Percentiles rank a stretch among this genome's conserved stretches.
Conservation (phyloP, 768 basidiomycete species). For the Trametes gibbosa region DNA sequence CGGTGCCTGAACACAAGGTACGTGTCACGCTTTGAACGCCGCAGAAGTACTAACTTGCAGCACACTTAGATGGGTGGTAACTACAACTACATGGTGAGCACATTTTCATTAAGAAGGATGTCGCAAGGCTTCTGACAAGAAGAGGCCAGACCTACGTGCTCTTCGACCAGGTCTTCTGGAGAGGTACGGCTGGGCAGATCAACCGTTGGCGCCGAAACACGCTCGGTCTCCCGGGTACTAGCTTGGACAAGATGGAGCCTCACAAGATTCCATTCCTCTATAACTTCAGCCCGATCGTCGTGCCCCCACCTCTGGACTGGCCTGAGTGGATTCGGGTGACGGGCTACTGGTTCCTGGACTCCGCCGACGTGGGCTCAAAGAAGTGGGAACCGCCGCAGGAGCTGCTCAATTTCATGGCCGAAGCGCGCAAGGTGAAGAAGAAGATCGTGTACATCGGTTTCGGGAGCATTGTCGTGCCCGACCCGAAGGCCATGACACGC, state of each 20-base stretch:
- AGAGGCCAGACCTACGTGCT: conserved; percentile 80
- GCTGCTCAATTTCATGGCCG: conserved; percentile 78
- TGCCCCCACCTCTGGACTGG: conserved; percentile 96
- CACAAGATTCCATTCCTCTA: conserved; percentile 98
- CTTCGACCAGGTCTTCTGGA: conserved; percentile 99
- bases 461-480: conserved; percentile 94
- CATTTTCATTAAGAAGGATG: neutral
- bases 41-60: neutral
- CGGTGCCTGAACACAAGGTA: conserved; percentile 93
- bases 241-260: conserved; percentile 91
- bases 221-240: conserved; percentile 76
- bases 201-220: conserved; percentile 88
- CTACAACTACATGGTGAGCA: conserved; percentile 94
- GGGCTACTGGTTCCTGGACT: conserved; percentile 97
- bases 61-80: conserved; percentile 80
- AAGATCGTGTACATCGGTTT: conserved; percentile 98
- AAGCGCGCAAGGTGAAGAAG: conserved; percentile 70
- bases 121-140: neutral
- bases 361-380: conserved; percentile 83
- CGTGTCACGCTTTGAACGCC: conserved; percentile 6
- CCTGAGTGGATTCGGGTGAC: conserved; percentile 97
- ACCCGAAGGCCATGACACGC: conserved; percentile 89
- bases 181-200: conserved; percentile 89
- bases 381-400: conserved; percentile 88
- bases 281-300: conserved; percentile 89